phyloP scores from a whole-genome alignment of 2,329 filamentous ascomycete species.

The Arthrobotrys iridis region DNA sequence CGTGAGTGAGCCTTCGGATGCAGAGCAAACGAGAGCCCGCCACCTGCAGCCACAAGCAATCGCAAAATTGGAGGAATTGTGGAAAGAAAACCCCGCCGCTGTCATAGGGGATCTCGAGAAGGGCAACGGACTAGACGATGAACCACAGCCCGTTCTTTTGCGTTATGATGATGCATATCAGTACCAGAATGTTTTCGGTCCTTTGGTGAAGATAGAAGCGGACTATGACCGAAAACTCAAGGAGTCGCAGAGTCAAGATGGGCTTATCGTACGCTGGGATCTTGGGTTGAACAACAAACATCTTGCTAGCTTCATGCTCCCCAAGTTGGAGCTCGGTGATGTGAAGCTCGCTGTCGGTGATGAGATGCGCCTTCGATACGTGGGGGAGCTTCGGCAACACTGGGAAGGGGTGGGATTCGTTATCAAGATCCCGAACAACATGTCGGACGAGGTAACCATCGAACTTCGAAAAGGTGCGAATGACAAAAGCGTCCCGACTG shows the following conservation, averaged over 20 bases:
- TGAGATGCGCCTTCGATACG: conserved; percentile 97
- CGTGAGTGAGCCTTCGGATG: conserved; percentile 85
- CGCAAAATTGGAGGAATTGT: conserved; percentile 95
- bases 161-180: conserved; percentile 98
- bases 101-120: conserved; percentile 93
- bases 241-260: conserved; percentile 96
- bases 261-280: conserved; percentile 93
- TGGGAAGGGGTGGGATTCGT: conserved; percentile 99
- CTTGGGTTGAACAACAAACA: conserved; percentile 97
- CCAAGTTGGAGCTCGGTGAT: conserved; percentile 96
- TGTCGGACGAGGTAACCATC: conserved; percentile 95
- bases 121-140: conserved; percentile 89
- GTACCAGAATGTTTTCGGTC: conserved; percentile 98
- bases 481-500: conserved; percentile 93
- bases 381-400: conserved; percentile 85
- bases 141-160: conserved; percentile 88
- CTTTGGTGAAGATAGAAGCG: conserved; percentile 97
- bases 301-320: conserved; percentile 90
- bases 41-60: conserved; percentile 95
- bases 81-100: conserved; percentile 92
- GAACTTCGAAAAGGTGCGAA: conserved; percentile 94
- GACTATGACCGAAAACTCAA: conserved; percentile 99
- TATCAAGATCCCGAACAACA: conserved; percentile 99
- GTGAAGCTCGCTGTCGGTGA: conserved; percentile 98
- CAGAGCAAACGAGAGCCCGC: conserved; percentile 92